Conservation (phyloP, 108 stramenopile species). For the Cyclotella choctawhatcheeana region DNA sequence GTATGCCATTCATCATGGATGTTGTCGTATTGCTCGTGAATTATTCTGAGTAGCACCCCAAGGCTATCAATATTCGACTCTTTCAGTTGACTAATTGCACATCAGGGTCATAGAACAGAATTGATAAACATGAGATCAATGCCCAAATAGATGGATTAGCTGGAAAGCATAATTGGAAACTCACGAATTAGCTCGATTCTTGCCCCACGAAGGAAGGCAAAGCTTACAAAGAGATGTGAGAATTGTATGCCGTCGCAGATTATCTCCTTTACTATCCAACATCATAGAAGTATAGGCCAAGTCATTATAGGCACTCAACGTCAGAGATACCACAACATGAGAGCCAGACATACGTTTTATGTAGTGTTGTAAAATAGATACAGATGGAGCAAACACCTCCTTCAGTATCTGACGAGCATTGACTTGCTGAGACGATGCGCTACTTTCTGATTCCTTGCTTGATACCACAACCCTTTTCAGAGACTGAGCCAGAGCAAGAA, state of each 20-base stretch:
- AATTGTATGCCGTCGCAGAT: constrained; percentile 68
- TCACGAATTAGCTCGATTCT: constrained; percentile 58
- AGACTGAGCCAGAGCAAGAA: constrained; percentile 38
- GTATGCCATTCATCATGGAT: constrained; percentile 77
- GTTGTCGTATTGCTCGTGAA: constrained; percentile 64
- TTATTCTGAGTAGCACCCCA: constrained; percentile 63
- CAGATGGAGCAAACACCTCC: constrained; percentile 72
- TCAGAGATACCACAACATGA: constrained; percentile 55
- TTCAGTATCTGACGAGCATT: constrained; percentile 34
- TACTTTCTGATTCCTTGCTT: constrained; percentile 6
- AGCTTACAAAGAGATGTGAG: constrained; percentile 84
- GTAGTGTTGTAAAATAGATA: constrained; percentile 83
- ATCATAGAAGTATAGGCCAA: constrained; percentile 57
- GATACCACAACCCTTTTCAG: constrained; percentile 22
- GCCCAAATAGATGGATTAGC: background rate
- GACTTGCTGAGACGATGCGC: constrained; percentile 3
- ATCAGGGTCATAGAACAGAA: background rate
- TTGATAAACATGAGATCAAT: constrained; percentile 8
- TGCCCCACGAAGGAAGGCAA: constrained; percentile 88
- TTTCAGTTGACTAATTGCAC: constrained; percentile 45
- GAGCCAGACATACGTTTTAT: constrained; percentile 83
- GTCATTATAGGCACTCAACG: constrained; percentile 62
- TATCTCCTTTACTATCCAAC: constrained; percentile 32
- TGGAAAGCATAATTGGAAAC: background rate
- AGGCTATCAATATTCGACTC: constrained; percentile 73